Evolutionary conservation across 2,329 filamentous ascomycete genomes (phyloP).

Genomic region (Pseudopithomyces chartarum): DNA sequence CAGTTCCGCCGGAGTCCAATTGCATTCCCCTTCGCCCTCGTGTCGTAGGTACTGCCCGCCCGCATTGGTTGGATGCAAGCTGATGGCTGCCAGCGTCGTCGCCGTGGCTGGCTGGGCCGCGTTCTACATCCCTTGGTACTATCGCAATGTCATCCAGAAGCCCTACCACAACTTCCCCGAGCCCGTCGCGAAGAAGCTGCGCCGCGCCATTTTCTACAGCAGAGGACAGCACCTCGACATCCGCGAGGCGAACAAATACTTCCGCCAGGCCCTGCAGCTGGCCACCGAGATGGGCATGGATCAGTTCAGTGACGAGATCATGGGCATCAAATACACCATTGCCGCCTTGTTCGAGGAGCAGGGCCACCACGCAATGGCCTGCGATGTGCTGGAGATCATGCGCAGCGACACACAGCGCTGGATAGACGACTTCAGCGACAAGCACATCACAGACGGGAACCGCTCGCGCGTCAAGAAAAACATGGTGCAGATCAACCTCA

Average conservation of each 20-base stretch:
- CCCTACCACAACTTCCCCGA: conserved; percentile 67
- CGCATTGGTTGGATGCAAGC: not conserved
- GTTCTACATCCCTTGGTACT: conserved; percentile 53
- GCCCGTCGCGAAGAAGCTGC: conserved; percentile 75
- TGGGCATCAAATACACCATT: conserved; percentile 85
- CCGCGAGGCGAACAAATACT: conserved; percentile 79
- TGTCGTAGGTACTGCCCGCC: conserved; percentile 23
- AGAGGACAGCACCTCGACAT: conserved; percentile 68
- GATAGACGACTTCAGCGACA: conserved; percentile 51
- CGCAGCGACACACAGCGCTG: conserved; percentile 67
- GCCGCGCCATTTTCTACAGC: conserved; percentile 86
- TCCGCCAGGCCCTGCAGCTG: conserved; percentile 75
- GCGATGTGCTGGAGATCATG: conserved; percentile 79
- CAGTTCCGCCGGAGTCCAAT: conserved; percentile 48
- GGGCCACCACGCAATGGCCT: conserved; percentile 70
- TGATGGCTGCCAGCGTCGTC: conserved; percentile 40
- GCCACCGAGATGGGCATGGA: conserved; percentile 79
- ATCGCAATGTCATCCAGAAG: conserved; percentile 52
- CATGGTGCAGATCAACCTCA: conserved; percentile 76
- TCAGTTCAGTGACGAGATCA: conserved; percentile 86
- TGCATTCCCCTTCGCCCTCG: conserved; percentile 42
- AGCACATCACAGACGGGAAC: conserved; percentile 48
- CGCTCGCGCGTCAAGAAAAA: conserved; percentile 73
- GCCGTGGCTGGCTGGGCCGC: conserved; percentile 44
- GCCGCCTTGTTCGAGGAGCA: conserved; percentile 80